Base-by-base conservation (phyloP, 225 moss, liverwort and hornwort species). In the Sphagnum contortum region DNA sequence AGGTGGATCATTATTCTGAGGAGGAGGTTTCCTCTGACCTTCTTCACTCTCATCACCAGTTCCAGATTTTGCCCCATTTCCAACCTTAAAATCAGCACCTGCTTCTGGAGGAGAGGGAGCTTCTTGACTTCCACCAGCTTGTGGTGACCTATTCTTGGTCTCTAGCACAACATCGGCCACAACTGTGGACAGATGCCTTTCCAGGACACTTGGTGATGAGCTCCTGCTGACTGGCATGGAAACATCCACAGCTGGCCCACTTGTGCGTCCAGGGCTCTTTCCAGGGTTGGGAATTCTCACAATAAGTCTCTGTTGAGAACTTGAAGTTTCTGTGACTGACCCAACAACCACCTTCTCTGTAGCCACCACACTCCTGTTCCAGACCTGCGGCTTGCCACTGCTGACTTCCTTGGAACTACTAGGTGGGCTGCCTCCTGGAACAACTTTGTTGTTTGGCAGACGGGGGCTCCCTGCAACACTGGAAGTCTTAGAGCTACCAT, bases 281-380 rank as follows among this genome's bases (percentile, higher is more conserved):
- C 87, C 80, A 61, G 92, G 83, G 74, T 87, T 98, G 6, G 96
- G 85, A 52, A 93, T 83, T 71, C 92, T 83, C 29, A 90, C 96
- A 48, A 89, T 69, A 10, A 98, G 80, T 48, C 87, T 88, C 71
- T 81, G 81, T 55, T 90, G 87, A 57, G 87, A 62, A 47, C 52
- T 52, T 52, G 52, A 6, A 52, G 9, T 9, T 5, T 52, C 52
- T 52, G 52, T 52, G 7, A 52, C 52, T 52, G 52, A 5, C 9
- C 52, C 9, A 52, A 5, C 69, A 55, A 69, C 70, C 54, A 66
- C 66, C 75, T 89, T 98, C 29, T 98, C 96, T 44, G 73, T 59
- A 12, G 61, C 74, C 49, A 29, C 29, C 29, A 80, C 64, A 60
- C 71, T 76, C 77, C 88, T 83, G 55, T 76, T 89, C 96, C 96